Conservation (phyloP, 495 filamentous ascomycete genomes). For the Haplographium delicatum region DNA sequence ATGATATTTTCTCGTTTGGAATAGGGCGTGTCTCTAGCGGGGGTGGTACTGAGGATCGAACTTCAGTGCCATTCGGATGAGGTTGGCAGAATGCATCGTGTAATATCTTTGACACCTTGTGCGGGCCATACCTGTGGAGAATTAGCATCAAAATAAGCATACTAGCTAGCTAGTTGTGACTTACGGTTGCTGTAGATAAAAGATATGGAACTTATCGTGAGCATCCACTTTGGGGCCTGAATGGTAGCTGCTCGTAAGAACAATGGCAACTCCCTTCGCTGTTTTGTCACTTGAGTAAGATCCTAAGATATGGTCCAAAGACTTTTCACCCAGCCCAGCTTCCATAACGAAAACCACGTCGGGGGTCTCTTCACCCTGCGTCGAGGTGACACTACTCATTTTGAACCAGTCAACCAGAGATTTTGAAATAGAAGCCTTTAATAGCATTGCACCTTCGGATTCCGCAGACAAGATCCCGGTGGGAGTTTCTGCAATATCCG, state of each 20-base stretch:
- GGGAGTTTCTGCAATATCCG: constrained; percentile 31
- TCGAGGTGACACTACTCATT: constrained; percentile 24
- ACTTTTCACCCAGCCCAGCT: constrained; percentile 16
- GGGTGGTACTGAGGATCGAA: no score
- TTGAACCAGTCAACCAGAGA: constrained; percentile 35
- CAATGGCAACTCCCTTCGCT: constrained; percentile 25
- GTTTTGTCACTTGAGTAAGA: constrained; percentile 8
- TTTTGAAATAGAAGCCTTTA: constrained; percentile 28
- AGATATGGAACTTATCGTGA: constrained; percentile 13
- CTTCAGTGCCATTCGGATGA: not conserved
- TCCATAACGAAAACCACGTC: constrained; percentile 18
- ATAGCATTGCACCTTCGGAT: constrained; percentile 27
- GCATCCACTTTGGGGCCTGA: constrained; percentile 11
- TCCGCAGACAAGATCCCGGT: constrained; percentile 25
- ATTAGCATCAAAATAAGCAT: constrained; percentile 18
- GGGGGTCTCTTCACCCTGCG: not conserved
- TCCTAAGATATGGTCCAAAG: constrained; percentile 23
- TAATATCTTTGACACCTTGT: constrained; percentile 57
- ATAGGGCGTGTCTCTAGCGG: no score
- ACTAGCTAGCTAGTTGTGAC: no score
- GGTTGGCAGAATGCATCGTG: constrained; percentile 15
- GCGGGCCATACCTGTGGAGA: constrained; percentile 42
- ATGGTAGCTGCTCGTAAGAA: constrained; percentile 22
- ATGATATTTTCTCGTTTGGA: no score
- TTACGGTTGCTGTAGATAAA: constrained; percentile 33